Evolutionary conservation across 139 green algal species (phyloP), one percentile per base, ranked within the genome.

Genomic region (Micromonas pusilla): DNA sequence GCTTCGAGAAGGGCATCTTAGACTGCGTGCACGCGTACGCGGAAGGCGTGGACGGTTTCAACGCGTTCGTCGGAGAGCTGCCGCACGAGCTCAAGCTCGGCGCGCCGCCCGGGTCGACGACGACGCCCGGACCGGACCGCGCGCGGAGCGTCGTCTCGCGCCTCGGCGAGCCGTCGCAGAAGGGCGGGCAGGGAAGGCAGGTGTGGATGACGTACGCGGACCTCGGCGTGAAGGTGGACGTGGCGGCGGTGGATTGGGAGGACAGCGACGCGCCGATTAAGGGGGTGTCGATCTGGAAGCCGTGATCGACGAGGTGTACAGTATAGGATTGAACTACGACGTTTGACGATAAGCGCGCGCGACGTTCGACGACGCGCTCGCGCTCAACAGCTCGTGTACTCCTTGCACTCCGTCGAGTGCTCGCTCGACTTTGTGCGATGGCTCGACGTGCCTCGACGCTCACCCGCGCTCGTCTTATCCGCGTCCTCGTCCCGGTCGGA

Each of bases 11-110:
- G 20, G 68, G 38, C 19, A 1, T 28, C 13, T 28, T 75, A 36
- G 68, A 75, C 38, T 53, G 26, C 2, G 68, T 75, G 68, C 68
- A 75, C 38, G 2, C 31, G 36, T 75, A 75, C 68, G 45, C 45
- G 45, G 45, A 57, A 9, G 45, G 9, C 45, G 45, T 57, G 45
- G 45, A 57, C 45, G 45, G 45, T 9, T 57, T 57, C 45, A 23
- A 9, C 9, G 45, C 9, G 45, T 57, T 23, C 45, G 16, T 9
- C 9, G 9, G 16, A 9, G 45, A 57, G 45, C 45, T 57, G 45
- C 45, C 45, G 45, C 45, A 57, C 45, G 45, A 16, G 45, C 45
- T 57, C 9, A 57, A 16, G 45, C 45, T 57, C n/a, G n/a, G n/a
- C n/a, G n/a, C n/a, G 45, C 9, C 45, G 45, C 45, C 9, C 45